Evolutionary conservation across 495 filamentous ascomycete genomes (phyloP).

Genomic region (Pseudevernia furfuracea): DNA sequence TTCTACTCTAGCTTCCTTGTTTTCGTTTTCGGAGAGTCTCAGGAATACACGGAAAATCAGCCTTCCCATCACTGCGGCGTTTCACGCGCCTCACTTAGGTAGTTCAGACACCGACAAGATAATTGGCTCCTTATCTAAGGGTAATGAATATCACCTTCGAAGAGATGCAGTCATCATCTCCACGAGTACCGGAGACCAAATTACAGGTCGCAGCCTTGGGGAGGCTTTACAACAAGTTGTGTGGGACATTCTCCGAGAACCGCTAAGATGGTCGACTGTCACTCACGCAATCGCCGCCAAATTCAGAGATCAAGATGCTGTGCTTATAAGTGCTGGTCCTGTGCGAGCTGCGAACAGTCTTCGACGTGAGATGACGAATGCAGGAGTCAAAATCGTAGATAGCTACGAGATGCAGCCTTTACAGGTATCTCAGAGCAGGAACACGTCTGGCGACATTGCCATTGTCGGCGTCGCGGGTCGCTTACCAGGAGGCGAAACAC

Average conservation of each 20-base stretch:
- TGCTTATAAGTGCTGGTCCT: slow-evolving; percentile 1
- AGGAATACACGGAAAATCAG: slow-evolving; percentile 11
- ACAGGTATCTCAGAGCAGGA: not conserved
- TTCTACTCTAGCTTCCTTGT: slow-evolving; percentile 17
- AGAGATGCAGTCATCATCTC: slow-evolving; percentile 3
- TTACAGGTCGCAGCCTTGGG: not conserved
- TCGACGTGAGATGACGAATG: not conserved
- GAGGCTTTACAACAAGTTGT: slow-evolving; percentile 15
- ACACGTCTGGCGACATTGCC: slow-evolving; percentile 26
- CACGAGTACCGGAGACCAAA: slow-evolving; percentile 8
- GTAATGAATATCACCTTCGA: not conserved
- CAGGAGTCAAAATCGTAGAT: slow-evolving; percentile 5
- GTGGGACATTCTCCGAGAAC: slow-evolving; percentile 10
- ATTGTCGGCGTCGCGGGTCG: slow-evolving; percentile 39
- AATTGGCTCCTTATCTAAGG: not conserved
- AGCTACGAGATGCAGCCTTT: slow-evolving; percentile 7
- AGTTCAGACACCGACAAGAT: slow-evolving; percentile 6
- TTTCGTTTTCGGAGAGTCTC: slow-evolving; percentile 12
- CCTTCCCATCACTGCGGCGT: slow-evolving; percentile 15
- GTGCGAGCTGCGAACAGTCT: slow-evolving; percentile 5
- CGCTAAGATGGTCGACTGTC: slow-evolving; percentile 11
- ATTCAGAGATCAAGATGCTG: not conserved
- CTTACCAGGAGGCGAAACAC: slow-evolving; percentile 32
- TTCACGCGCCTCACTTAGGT: slow-evolving; percentile 16
- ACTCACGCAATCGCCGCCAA: not conserved